Evolutionary conservation across 371 early-diverging fungal species (phyloP).

Genomic region (Mortierella sp.): DNA sequence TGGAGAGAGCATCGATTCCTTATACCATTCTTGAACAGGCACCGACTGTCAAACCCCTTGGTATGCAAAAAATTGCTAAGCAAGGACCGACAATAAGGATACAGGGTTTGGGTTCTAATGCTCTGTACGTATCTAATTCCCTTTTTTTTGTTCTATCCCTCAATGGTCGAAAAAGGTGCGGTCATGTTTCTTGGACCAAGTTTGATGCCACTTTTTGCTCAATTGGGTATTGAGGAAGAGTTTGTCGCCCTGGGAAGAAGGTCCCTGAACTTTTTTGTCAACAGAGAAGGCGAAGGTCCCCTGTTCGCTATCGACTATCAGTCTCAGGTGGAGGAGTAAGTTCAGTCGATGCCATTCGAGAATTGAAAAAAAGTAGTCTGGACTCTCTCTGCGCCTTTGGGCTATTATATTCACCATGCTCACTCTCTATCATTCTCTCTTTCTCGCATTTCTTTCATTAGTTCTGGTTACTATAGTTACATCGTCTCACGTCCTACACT

Average conservation of each 20-base stretch:
- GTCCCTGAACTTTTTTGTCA: background rate
- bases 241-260: background rate
- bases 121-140: background rate
- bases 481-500: background rate
- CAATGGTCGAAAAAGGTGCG: no score
- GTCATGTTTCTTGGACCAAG: background rate
- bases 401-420: background rate
- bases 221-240: background rate
- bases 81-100: no score
- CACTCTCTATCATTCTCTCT: background rate
- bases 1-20: constrained; percentile 3
- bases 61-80: background rate
- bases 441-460: background rate
- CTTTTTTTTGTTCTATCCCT: background rate
- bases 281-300: background rate
- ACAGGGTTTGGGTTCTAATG: no score
- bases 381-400: background rate
- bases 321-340: background rate
- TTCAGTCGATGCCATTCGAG: background rate
- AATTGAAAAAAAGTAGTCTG: background rate
- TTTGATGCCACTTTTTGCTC: background rate
- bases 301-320: background rate
- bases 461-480: background rate
- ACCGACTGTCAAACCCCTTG: constrained; percentile 1
- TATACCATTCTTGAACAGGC: constrained; percentile 17